These are phyloP conservation scores for Dorcoceras hygrometricum DNA, from an alignment of 257 asterid species.

Conservation along the genomic window DNA sequence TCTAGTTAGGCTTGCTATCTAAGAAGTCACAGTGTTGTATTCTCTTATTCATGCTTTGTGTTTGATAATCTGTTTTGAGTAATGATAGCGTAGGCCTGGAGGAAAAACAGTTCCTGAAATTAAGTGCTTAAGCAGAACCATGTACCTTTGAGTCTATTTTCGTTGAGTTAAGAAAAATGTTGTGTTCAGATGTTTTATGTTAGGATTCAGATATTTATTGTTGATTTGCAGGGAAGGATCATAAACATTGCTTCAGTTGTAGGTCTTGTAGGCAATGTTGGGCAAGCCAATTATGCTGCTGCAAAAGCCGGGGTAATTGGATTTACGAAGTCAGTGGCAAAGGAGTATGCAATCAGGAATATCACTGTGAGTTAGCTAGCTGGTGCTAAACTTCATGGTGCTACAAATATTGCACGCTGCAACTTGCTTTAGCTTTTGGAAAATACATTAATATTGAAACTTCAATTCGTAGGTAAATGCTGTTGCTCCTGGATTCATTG, in stretches of 20 bases:
- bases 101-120: neutral
- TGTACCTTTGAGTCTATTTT: no score
- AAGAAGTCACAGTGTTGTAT: no score
- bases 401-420: conserved; percentile 4
- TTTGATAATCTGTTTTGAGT: neutral
- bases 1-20: neutral
- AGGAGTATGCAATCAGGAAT: conserved; percentile 90
- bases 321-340: conserved; percentile 86
- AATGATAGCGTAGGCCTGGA: neutral
- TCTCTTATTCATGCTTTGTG: no score
- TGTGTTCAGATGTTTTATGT: conserved; percentile 10
- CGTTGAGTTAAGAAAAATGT: neutral
- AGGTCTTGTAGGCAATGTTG: conserved; percentile 90
- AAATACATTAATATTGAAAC: conserved; percentile 15
- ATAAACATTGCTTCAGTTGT: conserved; percentile 91
- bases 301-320: conserved; percentile 99
- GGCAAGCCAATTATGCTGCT: conserved; percentile 97
- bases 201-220: conserved; percentile 11
- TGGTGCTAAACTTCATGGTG: conserved; percentile 4
- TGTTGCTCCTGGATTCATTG: conserved; percentile 95
- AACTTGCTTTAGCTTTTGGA: conserved; percentile 9
- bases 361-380: conserved; percentile 52
- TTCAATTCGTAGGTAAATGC: conserved; percentile 69
- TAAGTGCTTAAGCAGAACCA: neutral
- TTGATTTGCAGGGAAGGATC: conserved; percentile 74